Base-by-base conservation (phyloP, 2,329 filamentous ascomycete species). In the Albophoma yamanashiensis region DNA sequence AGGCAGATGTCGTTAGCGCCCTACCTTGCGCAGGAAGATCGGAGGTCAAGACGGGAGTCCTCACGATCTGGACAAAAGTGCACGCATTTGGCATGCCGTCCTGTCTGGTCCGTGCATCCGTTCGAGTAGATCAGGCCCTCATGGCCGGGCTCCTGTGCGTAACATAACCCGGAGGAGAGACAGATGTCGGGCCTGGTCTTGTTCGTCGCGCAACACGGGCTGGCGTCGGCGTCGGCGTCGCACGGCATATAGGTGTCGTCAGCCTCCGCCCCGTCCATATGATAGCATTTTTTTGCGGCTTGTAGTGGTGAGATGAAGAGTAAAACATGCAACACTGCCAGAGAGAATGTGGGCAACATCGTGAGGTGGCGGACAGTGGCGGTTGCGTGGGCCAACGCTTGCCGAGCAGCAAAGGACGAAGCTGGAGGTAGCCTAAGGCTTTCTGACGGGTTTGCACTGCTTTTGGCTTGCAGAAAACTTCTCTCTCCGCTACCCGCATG, bases 261-360 rank as follows among this genome's bases (percentile, higher is more conserved):
- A 22, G 59, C 20, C 14, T 53, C 31, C 2, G 52, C 55, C 31
- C 65, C 65, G 31, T 62, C 61, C 27, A 66, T 27, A 2, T 40
- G 42, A 39, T 66, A 65, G 56, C 64, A 67, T 42, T 96, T 55
- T 34, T 55, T 56, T 8, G 40, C 56, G 4, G 47, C 50, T 15
- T 17, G 50, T 17, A 58, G 22, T 25, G 56, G 34, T 31, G 45
- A 40, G 36, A n/a, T 52, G 17, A 56, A 38, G 7, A 34, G 12
- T 2, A 52, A 55, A 20, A 39, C 27, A 31, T 36, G 20, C 34
- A 58, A 45, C 42, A 15, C 57, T 22, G 22, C 57, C 1, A 50
- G 15, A 20, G 34, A 20, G 22, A 58, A 27, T n/a, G 34, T 40
- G 1, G 57, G 25, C 34, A 34, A 6, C 57, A 58, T 58, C n/a